These are phyloP conservation scores for Nigrospora oryzae DNA, from an alignment of 2,329 filamentous ascomycete genomes.

Conservation along the genomic window DNA sequence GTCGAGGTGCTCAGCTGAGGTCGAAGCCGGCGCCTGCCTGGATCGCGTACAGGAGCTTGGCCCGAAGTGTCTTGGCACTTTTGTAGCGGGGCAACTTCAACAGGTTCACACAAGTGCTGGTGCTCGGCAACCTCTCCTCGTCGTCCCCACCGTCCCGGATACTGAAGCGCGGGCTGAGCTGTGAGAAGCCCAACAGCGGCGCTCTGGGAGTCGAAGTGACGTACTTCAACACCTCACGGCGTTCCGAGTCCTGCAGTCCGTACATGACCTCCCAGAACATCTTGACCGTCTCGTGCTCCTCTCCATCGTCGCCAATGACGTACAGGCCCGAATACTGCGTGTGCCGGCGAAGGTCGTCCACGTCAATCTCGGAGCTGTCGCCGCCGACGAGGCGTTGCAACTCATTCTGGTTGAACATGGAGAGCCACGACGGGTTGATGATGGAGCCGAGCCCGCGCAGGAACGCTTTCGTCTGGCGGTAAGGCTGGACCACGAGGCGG, in stretches of 20 bases:
- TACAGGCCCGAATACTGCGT: constrained; percentile 87
- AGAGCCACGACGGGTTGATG: constrained; percentile 86
- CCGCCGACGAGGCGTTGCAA: constrained; percentile 89
- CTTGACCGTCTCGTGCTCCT: constrained; percentile 77
- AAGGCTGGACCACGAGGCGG: constrained; percentile 72
- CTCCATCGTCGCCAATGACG: constrained; percentile 75
- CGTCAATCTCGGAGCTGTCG: constrained; percentile 75
- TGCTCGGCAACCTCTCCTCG: constrained; percentile 74
- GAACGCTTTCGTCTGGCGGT: constrained; percentile 78
- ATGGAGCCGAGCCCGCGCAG: constrained; percentile 78
- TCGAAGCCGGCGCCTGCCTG: constrained; percentile 91
- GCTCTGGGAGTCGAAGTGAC: constrained; percentile 90
- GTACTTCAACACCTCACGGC: constrained; percentile 84
- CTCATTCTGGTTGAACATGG: constrained; percentile 97
- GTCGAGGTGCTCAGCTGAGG: constrained; percentile 40
- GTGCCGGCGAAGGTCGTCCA: constrained; percentile 76
- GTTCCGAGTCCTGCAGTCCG: constrained; percentile 64
- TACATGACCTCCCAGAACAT: constrained; percentile 91
- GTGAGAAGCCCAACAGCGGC: constrained; percentile 79
- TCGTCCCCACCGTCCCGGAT: constrained; percentile 78
- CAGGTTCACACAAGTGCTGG: constrained; percentile 93
- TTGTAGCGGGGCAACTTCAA: constrained; percentile 83
- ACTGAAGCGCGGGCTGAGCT: constrained; percentile 77
- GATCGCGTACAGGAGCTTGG: constrained; percentile 84
- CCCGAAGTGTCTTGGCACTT: constrained; percentile 54